Evolutionary conservation across 2,329 filamentous ascomycete genomes (phyloP).

Genomic region (Pestalotiopsis sp.): DNA sequence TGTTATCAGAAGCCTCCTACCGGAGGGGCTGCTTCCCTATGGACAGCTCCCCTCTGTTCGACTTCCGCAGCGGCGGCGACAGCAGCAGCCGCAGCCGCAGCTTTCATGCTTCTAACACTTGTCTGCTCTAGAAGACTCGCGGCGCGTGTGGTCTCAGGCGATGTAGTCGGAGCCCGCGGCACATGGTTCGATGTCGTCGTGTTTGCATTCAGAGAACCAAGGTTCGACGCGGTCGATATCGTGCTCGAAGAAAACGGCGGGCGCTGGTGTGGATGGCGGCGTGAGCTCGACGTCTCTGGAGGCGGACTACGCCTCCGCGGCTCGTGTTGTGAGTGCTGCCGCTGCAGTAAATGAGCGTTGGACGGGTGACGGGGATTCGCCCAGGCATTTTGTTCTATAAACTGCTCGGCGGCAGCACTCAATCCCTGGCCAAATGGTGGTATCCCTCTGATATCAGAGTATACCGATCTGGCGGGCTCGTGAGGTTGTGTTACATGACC

Average conservation of each 20-base stretch:
- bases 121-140: constrained; percentile 33
- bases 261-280: constrained; percentile 40
- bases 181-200: constrained; percentile 24
- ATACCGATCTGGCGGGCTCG: constrained; percentile 36
- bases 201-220: constrained; percentile 25
- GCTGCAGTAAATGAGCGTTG: constrained; percentile 48
- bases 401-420: constrained; percentile 78
- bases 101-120: constrained; percentile 28
- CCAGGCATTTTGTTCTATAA: constrained; percentile 88
- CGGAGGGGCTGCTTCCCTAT: constrained; percentile 31
- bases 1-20: constrained; percentile 25
- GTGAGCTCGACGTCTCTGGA: constrained; percentile 35
- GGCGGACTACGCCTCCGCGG: constrained; percentile 20
- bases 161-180: constrained; percentile 35
- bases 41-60: constrained; percentile 24
- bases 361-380: constrained; percentile 83
- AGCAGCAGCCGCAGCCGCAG: constrained; percentile 17
- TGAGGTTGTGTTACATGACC: constrained; percentile 34
- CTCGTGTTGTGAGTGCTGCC: constrained; percentile 40
- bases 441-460: constrained; percentile 50
- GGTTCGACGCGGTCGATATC: constrained; percentile 21
- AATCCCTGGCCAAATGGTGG: constrained; percentile 49
- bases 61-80: constrained; percentile 17
- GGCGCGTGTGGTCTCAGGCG: constrained; percentile 45
- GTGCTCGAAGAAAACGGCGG: constrained; percentile 35